These are phyloP conservation scores for Chloris gayana DNA, from an alignment of 176 grass and related monocot genomes.

Conservation along the genomic window DNA sequence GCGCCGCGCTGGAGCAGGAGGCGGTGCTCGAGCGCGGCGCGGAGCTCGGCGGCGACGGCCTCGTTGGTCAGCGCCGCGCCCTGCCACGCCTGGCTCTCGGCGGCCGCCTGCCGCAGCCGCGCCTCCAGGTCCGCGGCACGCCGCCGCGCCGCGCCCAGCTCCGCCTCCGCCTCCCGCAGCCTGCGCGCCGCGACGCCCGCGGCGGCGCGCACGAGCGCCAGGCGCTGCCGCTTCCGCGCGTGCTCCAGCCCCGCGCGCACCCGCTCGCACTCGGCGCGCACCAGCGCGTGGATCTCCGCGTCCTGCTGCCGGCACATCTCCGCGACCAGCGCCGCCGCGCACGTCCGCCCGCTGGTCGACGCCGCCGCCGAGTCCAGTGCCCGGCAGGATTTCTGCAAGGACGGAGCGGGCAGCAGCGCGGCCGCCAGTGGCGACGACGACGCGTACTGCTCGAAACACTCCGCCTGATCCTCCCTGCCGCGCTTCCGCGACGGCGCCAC, in stretches of 20 bases:
- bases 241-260: constrained; percentile 40
- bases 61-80: constrained; percentile 53
- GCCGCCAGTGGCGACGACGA: not conserved
- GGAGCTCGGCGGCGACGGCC: constrained; percentile 39
- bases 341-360: constrained; percentile 51
- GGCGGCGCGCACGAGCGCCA: constrained; percentile 12
- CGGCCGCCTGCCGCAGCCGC: constrained; percentile 26
- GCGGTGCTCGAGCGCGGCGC: constrained; percentile 50
- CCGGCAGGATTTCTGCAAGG: not conserved
- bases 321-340: not conserved
- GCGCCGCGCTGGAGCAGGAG: not conserved
- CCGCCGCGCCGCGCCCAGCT: constrained; percentile 36
- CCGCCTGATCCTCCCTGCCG: not conserved
- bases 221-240: constrained; percentile 45
- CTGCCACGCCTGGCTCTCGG: constrained; percentile 58
- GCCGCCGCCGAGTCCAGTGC: constrained; percentile 22
- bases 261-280: constrained; percentile 46
- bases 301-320: constrained; percentile 45
- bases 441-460: not conserved
- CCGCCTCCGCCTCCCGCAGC: constrained; percentile 41
- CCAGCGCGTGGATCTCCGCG: constrained; percentile 46
- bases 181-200: not conserved
- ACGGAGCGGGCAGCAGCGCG: constrained; percentile 29
- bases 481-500: constrained; percentile 41
- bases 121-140: constrained; percentile 52